phyloP scores from a whole-genome alignment of 2,329 filamentous ascomycete genomes.

The Claviceps monticola region DNA sequence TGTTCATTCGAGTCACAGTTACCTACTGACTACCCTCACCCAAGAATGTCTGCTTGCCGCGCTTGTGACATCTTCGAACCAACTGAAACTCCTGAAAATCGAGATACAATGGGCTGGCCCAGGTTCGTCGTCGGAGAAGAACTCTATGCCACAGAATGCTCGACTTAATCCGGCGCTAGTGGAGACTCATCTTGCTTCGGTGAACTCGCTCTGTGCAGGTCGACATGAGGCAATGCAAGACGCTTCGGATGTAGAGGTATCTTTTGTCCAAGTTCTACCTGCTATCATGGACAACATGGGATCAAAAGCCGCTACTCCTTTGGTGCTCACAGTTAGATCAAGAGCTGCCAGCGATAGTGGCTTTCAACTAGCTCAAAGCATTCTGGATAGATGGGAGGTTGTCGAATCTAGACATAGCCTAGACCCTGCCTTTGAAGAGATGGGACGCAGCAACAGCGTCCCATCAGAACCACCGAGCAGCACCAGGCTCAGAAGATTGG shows the following conservation, averaged over 20 bases:
- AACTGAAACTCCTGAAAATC: conserved; percentile 61
- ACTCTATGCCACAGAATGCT: conserved; percentile 30
- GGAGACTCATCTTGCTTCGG: conserved; percentile 42
- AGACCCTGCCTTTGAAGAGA: conserved; percentile 65
- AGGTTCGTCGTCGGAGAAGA: conserved; percentile 37
- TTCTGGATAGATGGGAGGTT: conserved; percentile 75
- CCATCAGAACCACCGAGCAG: conserved; percentile 18
- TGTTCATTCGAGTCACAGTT: not conserved
- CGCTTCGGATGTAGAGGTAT: conserved; percentile 47
- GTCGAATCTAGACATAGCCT: conserved; percentile 52
- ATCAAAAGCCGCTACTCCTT: conserved; percentile 41
- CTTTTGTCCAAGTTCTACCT: conserved; percentile 61
- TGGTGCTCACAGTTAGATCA: conserved; percentile 62
- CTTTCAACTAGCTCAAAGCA: conserved; percentile 53
- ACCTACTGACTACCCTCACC: conserved; percentile 12
- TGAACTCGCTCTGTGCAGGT: conserved; percentile 41
- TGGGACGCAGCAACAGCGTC: conserved; percentile 49
- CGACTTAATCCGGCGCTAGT: conserved; percentile 37
- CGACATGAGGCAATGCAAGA: conserved; percentile 29
- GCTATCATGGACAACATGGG: conserved; percentile 44
- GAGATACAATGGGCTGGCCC: conserved; percentile 59
- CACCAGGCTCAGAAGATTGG: conserved; percentile 44
- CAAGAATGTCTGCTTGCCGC: conserved; percentile 44
- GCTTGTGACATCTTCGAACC: conserved; percentile 54
- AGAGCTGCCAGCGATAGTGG: conserved; percentile 38